Percentiles rank a stretch among this genome's conserved stretches.
Evolutionary conservation across 108 stramenopile species (phyloP).

Genomic region (Aurantiochytrium sp.): DNA sequence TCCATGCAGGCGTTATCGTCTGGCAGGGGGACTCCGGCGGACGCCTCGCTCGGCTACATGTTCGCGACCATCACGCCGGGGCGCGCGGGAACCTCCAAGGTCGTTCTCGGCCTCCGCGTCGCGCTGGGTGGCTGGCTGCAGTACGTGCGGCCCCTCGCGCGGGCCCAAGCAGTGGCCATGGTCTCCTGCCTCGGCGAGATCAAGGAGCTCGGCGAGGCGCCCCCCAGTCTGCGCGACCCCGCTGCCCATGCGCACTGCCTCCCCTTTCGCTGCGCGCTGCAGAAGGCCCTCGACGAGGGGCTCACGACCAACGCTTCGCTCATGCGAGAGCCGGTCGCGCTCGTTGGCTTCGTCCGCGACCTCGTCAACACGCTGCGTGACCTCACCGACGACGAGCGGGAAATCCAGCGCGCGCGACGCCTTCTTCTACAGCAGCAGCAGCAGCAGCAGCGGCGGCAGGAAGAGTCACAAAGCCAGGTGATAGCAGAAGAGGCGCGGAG

Average conservation of each 20-base stretch:
- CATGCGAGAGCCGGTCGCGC: background rate
- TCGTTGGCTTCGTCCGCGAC: background rate
- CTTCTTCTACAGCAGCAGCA: background rate
- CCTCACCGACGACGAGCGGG: background rate
- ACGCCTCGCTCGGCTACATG: background rate
- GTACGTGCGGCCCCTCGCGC: background rate
- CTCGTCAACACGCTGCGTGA: background rate
- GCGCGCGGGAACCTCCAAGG: background rate
- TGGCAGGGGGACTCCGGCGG: background rate
- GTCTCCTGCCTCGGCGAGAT: background rate
- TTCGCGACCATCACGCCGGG: slow-evolving; percentile 3
- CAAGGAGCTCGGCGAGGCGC: background rate
- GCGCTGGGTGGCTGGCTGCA: background rate
- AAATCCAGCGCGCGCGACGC: background rate
- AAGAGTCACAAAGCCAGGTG: background rate
- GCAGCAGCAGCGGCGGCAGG: background rate
- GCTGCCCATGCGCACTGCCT: background rate
- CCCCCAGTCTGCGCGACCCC: background rate
- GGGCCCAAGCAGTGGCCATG: background rate
- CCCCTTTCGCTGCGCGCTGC: background rate
- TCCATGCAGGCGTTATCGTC: background rate
- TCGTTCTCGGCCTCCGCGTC: background rate
- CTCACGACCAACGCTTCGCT: background rate
- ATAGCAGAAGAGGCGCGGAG: too few relatives aligned
- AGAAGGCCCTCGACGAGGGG: background rate